Evolutionary conservation across 177 flowering plant species (phyloP).

Genomic region (Telopea speciosissima): DNA sequence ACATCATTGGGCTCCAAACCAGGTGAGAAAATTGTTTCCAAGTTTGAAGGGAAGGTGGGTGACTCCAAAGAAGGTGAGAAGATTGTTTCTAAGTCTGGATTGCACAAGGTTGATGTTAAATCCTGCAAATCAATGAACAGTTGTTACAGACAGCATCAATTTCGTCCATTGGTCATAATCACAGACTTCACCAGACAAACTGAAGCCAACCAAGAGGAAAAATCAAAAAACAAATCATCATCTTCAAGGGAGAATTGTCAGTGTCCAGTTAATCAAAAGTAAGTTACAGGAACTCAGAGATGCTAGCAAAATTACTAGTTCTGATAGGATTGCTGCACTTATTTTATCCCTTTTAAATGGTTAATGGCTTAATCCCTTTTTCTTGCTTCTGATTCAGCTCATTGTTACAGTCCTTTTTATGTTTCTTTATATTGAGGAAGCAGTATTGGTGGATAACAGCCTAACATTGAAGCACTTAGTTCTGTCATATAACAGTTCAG

Average conservation of each 20-base stretch:
- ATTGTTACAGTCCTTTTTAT: no score
- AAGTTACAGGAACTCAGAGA: not conserved
- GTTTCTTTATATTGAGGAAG: no score
- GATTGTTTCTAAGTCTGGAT: conserved; percentile 55
- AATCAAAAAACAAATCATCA: not conserved
- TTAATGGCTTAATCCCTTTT: no score
- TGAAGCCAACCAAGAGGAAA: not conserved
- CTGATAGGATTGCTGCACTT: no score
- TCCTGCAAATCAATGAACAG: conserved; percentile 40
- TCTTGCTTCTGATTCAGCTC: no score
- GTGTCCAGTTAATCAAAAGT: not conserved
- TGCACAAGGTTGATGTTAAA: conserved; percentile 24
- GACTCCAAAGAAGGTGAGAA: conserved; percentile 60
- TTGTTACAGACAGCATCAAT: not conserved
- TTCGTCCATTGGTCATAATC: no score
- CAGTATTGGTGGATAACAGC: no score
- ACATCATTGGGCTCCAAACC: conserved; percentile 34
- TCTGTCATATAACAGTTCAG: no score
- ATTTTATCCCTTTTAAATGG: no score
- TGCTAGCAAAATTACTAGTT: not conserved
- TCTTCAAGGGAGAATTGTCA: no score
- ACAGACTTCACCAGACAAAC: no score
- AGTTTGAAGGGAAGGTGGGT: conserved; percentile 32
- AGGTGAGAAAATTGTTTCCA: conserved; percentile 75
- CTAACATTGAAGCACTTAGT: no score